Conservation (phyloP, 2,329 filamentous ascomycete genomes). For the Cordyceps tenuipes region DNA sequence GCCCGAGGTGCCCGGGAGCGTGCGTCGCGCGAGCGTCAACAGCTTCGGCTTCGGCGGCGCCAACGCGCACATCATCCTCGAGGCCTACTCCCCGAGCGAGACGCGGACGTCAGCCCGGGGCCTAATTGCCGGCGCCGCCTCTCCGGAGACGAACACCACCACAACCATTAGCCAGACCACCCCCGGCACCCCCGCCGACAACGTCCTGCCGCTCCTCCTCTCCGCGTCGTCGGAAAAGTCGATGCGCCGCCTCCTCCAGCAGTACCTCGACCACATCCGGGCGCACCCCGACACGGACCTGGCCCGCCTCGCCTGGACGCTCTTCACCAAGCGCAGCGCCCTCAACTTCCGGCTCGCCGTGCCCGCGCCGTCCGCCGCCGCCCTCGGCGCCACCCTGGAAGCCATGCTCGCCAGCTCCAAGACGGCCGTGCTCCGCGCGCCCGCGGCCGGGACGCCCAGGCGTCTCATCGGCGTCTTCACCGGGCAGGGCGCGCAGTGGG, state of each 20-base stretch:
- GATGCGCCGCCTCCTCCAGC: background rate
- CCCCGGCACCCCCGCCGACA: background rate
- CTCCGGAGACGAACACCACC: too few species aligned
- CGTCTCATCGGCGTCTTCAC: slow-evolving; percentile 20
- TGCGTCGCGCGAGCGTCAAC: slow-evolving; percentile 16
- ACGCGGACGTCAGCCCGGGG: background rate
- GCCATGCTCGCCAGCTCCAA: background rate
- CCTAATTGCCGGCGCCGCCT: too few species aligned
- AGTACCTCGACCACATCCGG: background rate
- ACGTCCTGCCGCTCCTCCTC: slow-evolving; percentile 15
- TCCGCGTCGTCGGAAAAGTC: slow-evolving; percentile 13
- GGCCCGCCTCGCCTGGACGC: background rate
- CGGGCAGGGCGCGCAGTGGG: slow-evolving; percentile 25
- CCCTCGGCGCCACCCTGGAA: background rate
- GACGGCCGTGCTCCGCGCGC: background rate
- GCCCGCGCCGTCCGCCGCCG: background rate
- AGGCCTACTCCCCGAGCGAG: slow-evolving; percentile 9
- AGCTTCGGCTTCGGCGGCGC: slow-evolving; percentile 22
- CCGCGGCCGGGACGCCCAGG: background rate
- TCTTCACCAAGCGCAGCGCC: background rate
- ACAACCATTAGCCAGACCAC: too few species aligned
- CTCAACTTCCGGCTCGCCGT: background rate
- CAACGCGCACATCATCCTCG: slow-evolving; percentile 19
- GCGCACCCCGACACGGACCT: background rate
- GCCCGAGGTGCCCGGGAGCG: slow-evolving; percentile 11